phyloP scores from a whole-genome alignment of 352 stramenopile species.

The Pythium graminicola region DNA sequence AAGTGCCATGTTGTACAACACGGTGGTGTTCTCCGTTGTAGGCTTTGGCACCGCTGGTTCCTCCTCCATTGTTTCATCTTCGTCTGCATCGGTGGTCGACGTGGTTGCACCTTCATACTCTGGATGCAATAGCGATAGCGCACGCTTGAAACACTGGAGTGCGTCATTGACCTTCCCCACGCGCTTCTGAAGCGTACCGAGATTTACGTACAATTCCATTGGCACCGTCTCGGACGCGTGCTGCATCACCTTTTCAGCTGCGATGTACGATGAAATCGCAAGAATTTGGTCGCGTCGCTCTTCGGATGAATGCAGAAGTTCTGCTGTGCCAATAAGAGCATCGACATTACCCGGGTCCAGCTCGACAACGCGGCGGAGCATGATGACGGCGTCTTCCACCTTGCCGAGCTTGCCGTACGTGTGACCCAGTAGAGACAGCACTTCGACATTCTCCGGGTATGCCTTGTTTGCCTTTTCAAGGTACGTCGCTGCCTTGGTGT shows the following conservation, averaged over 20 bases:
- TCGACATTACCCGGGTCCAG: constrained; percentile 82
- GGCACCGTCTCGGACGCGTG: constrained; percentile 72
- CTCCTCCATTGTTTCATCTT: constrained; percentile 28
- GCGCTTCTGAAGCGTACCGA: constrained; percentile 76
- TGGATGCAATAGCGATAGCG: constrained; percentile 47
- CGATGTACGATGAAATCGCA: constrained; percentile 86
- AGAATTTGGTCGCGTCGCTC: constrained; percentile 86
- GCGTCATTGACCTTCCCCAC: constrained; percentile 87
- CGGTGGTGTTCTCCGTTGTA: constrained; percentile 83
- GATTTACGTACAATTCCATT: constrained; percentile 81
- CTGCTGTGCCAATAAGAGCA: constrained; percentile 71
- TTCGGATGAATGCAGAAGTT: constrained; percentile 67
- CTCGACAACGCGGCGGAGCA: constrained; percentile 79
- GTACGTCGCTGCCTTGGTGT: constrained; percentile 73
- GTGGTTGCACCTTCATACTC: constrained; percentile 31
- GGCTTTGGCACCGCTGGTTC: constrained; percentile 38
- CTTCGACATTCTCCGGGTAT: constrained; percentile 85
- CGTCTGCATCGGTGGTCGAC: constrained; percentile 31
- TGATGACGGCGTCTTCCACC: constrained; percentile 68
- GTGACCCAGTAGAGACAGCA: constrained; percentile 72
- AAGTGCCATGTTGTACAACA: constrained; percentile 95
- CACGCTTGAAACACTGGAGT: constrained; percentile 87
- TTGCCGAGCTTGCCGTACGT: constrained; percentile 80
- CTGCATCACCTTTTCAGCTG: constrained; percentile 82
- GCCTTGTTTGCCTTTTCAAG: constrained; percentile 86